These are phyloP conservation scores for Rhinocladiella mackenziei DNA, from an alignment of 2,329 filamentous ascomycete species.

Conservation along the genomic window DNA sequence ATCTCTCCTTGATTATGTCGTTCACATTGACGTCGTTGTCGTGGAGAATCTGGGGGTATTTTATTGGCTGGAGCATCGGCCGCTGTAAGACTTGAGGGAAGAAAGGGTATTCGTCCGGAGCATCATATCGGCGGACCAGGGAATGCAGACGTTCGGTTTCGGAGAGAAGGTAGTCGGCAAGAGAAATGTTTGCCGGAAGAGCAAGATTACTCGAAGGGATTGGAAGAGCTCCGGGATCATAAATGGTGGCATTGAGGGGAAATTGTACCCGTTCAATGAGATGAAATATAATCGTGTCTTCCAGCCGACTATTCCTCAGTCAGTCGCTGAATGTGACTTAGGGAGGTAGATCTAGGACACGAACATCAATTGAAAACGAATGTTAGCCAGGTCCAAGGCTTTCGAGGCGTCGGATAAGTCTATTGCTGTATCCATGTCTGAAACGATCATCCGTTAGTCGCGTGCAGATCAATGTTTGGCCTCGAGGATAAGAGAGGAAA, in stretches of 20 bases:
- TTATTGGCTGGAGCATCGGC: conserved; percentile 79
- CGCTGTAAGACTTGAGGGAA: conserved; percentile 75
- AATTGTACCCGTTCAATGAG: conserved; percentile 98
- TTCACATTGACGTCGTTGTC: conserved; percentile 89
- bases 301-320: conserved; percentile 68
- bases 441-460: conserved; percentile 10
- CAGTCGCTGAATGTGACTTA: conserved; percentile 8
- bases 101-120: conserved; percentile 96
- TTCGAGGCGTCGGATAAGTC: conserved; percentile 80
- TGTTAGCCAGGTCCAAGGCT: conserved; percentile 84
- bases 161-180: conserved; percentile 89
- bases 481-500: not conserved
- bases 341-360: conserved; percentile 16
- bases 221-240: conserved; percentile 70
- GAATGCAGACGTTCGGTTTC: conserved; percentile 91
- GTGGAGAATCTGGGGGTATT: conserved; percentile 86
- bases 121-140: conserved; percentile 88
- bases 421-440: conserved; percentile 81
- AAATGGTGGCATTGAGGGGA: conserved; percentile 84
- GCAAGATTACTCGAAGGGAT: conserved; percentile 70
- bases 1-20: conserved; percentile 76
- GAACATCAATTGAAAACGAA: conserved; percentile 91
- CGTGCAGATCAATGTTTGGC: not conserved
- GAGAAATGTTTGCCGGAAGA: conserved; percentile 91
- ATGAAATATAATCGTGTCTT: conserved; percentile 97